Base-by-base conservation (phyloP, 805 yeast species). In the Candida taoyuanica region DNA sequence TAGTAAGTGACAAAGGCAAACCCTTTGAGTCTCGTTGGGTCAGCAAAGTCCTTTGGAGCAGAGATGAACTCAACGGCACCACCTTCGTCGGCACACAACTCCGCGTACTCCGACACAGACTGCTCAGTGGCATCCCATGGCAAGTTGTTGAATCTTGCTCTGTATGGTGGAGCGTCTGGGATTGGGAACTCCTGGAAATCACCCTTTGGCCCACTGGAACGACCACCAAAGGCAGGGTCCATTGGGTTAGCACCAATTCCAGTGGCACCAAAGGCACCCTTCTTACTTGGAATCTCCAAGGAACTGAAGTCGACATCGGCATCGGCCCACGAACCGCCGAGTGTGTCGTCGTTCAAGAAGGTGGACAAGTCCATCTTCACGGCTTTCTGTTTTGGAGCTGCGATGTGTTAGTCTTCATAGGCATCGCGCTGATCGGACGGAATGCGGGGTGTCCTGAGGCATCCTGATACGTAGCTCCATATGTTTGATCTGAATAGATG, bases 161-260 rank as follows among this genome's bases (percentile, higher is more conserved):
- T 82, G 72, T 64, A 93, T 38, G 99, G 99, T 15, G 97, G 88
- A 36, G 67, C 73, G 53, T 87, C 91, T 32, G 99, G 99, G 44
- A 93, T 72, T 30, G 96, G 95, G 51, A 67, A 83, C 58, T 82
- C 89, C 26, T 68, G 71, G 63, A 85, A 74, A 46, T 74, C 76
- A 48, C 67, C 65, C 48, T 67, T 53, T 36, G 62, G 59, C 34
- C 56, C 62, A 36, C 53, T 42, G 21, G 63, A 56, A 41, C 53
- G 39, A 30, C 56, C 47, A 34, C 66, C 66, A 44, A 62, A 55
- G 13, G 68, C 64, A 30, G 70, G 67, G 44, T 64, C 70, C 42
- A 59, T 48, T 36, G 62, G 51, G 30, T 63, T 59, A 18, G 59
- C 60, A 37, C 58, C 55, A 32, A 51, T 49, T 15, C 48, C 53